These are phyloP conservation scores for Mollisiaceae sp. DNA, from an alignment of 2,329 filamentous ascomycete species.

Conservation along the genomic window DNA sequence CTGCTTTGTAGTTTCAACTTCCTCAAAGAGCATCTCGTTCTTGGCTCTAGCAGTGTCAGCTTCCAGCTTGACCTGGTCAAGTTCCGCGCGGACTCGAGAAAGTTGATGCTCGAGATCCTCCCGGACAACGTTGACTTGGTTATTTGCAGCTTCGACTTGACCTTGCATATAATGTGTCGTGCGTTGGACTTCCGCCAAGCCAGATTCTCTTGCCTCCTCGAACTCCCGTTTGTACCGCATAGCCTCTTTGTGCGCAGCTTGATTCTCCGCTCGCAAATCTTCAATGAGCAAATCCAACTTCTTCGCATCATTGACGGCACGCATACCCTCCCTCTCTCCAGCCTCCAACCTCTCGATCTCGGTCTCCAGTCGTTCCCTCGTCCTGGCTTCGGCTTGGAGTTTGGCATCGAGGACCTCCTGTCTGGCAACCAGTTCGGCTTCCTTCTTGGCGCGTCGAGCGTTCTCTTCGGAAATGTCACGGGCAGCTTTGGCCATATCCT, in stretches of 20 bases:
- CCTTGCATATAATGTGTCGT: constrained; percentile 78
- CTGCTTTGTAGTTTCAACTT: constrained; percentile 72
- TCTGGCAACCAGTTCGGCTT: constrained; percentile 77
- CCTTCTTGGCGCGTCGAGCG: constrained; percentile 76
- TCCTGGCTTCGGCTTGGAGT: constrained; percentile 75
- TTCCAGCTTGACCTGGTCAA: constrained; percentile 80
- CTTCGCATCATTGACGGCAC: constrained; percentile 66
- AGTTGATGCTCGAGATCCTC: constrained; percentile 84
- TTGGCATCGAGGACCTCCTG: constrained; percentile 80
- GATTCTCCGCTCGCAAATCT: constrained; percentile 69
- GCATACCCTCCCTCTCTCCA: constrained; percentile 68
- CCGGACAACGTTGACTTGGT: constrained; percentile 82
- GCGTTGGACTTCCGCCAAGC: constrained; percentile 79
- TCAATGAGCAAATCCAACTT: constrained; percentile 59
- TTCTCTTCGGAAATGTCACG: constrained; percentile 85
- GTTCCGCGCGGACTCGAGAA: constrained; percentile 70
- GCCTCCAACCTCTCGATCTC: constrained; percentile 70
- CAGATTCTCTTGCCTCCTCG: constrained; percentile 80
- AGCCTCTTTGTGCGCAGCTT: constrained; percentile 53
- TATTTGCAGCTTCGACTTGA: constrained; percentile 82
- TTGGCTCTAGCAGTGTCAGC: constrained; percentile 80
- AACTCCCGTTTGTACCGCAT: constrained; percentile 76
- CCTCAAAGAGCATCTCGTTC: constrained; percentile 84
- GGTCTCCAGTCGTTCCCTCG: constrained; percentile 67
- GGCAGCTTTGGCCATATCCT: constrained; percentile 82